Evolutionary conservation across 164 flowering plant species (phyloP).

Genomic region (Echeveria elegans): DNA sequence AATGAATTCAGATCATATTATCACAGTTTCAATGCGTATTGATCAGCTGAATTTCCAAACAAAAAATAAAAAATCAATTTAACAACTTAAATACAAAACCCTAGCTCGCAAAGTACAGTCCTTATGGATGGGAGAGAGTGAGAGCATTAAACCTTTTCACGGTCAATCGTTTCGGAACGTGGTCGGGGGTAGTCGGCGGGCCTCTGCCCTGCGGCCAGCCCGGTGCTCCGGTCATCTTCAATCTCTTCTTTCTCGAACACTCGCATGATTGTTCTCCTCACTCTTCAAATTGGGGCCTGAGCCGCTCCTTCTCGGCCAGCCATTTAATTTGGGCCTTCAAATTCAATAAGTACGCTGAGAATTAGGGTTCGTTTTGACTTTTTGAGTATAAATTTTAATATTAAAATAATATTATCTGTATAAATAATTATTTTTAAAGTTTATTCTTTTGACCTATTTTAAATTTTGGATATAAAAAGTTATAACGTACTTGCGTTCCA

Average conservation of each 20-base stretch:
- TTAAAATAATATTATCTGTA: no score
- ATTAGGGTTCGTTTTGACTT: no score
- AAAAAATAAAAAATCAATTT: no score
- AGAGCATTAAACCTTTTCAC: not conserved
- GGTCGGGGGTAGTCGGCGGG: slow-evolving; percentile 1
- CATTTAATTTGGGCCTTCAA: no score
- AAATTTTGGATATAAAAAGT: no score
- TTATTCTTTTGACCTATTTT: no score
- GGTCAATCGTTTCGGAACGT: not conserved
- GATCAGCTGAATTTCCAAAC: not conserved
- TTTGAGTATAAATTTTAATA: no score
- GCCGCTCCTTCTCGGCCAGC: no score
- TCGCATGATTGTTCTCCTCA: not conserved
- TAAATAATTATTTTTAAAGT: no score
- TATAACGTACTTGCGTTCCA: no score
- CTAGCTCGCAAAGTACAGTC: not conserved
- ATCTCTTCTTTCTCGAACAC: not conserved
- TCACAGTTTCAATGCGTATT: not conserved
- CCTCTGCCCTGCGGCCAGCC: not conserved
- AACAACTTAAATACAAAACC: not conserved
- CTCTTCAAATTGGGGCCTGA: not conserved
- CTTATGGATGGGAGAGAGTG: not conserved
- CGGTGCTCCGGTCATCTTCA: slow-evolving; percentile 3
- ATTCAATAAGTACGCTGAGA: no score
- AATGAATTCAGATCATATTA: not conserved